Base-by-base conservation (phyloP, 768 basidiomycete genomes). In the Lentinus tigrinus region DNA sequence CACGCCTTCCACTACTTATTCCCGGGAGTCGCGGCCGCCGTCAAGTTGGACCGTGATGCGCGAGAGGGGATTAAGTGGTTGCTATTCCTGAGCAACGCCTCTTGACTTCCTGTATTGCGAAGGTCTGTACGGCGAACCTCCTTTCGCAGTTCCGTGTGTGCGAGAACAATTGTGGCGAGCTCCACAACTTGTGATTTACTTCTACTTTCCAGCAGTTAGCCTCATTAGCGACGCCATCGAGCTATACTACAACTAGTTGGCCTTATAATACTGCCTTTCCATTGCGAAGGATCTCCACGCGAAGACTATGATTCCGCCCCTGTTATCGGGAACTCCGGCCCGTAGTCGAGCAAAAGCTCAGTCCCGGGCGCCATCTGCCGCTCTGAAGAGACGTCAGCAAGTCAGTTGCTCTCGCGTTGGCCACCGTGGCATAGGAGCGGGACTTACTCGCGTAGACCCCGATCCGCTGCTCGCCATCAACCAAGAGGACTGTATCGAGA, bases 401-500 rank as follows among this genome's bases (percentile, higher is more conserved):
- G 13, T 55, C 55, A 42, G 19, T n/a, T n/a, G n/a, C n/a, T n/a
- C n/a, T n/a, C n/a, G n/a, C 8, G 17, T 60, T 14, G 13, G 31
- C 24, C 31, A 31, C 11, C 31, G 7, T 17, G 19, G 10, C 57
- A 54, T n/a, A 59, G 31, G 17, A 40, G 21, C 23, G 28, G 36
- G 4, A 70, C 81, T 71, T 57, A 86, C 86, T 56, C 2, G 86
- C 81, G 54, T 74, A 85, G 3, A 91, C 73, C 3, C 82, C 86
- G 52, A 90, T 85, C 16, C 87, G 78, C 50, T 87, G 83, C 55
- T 88, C 84, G 2, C 85, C 86, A 57, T 87, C 83, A 3, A 90
- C 84, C 36, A 84, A 64, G 14, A 65, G 68, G n/a, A 82, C 88
- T 87, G 52, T 26, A 54, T 10, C 8, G 21, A 2, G 23, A 54